These are phyloP conservation scores for Dactylellina haptotyla DNA, from an alignment of 2,329 filamentous ascomycete species.

Conservation along the genomic window DNA sequence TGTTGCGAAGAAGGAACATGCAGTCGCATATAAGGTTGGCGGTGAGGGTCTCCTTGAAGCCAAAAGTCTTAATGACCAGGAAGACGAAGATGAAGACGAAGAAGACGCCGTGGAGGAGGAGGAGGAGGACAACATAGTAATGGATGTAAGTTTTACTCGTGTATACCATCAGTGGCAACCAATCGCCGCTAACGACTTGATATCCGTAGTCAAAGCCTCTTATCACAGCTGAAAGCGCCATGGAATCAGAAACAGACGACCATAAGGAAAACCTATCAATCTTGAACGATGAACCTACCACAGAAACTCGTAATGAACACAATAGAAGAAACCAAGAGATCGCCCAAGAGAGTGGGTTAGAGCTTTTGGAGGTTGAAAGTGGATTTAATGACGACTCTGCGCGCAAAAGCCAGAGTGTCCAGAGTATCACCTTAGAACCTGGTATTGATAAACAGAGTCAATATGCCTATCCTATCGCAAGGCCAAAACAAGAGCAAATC, in stretches of 20 bases:
- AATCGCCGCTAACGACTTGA: neutral
- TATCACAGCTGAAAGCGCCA: neutral
- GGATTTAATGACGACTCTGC: too few species aligned
- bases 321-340: neutral
- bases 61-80: neutral
- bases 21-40: constrained; percentile 16
- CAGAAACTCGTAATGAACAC: neutral
- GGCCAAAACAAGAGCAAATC: too few species aligned
- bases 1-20: constrained; percentile 29
- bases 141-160: constrained; percentile 14
- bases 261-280: neutral
- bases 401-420: too few species aligned
- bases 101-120: neutral
- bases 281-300: neutral
- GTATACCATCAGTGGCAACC: neutral
- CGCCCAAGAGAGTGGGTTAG: neutral
- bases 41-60: neutral
- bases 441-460: too few species aligned
- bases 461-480: too few species aligned
- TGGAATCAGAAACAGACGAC: too few species aligned
- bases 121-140: neutral
- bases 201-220: constrained; percentile 7
- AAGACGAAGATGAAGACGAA: neutral
- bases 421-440: too few species aligned
- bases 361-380: too few species aligned